A percentile compares a stretch with the other conserved stretches of the same genome.
Conservation (phyloP, 805 yeast genomes). For the Komagataella phaffii region DNA sequence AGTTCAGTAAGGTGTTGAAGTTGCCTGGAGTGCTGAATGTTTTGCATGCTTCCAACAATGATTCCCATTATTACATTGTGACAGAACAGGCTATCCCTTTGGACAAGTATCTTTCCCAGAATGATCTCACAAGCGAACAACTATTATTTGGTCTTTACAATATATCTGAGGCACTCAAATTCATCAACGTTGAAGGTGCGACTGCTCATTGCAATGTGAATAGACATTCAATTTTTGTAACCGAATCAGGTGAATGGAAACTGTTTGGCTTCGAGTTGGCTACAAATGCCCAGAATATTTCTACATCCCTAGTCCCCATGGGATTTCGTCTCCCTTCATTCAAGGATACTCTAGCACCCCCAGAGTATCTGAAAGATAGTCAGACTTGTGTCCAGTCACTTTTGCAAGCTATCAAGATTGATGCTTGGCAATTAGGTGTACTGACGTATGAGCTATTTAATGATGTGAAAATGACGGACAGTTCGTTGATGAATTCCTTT, state of each 20-base stretch:
- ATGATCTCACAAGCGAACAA: constrained; percentile 10
- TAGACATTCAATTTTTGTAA: constrained; percentile 46
- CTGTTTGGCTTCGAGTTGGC: constrained; percentile 70
- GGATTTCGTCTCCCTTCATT: constrained; percentile 13
- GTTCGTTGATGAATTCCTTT: constrained; percentile 4
- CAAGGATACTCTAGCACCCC: constrained; percentile 23
- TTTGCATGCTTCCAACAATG: constrained; percentile 53
- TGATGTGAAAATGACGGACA: constrained; percentile 5
- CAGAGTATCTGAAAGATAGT: constrained; percentile 28
- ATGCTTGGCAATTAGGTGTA: constrained; percentile 51
- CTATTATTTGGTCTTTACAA: constrained; percentile 38
- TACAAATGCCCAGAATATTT: constrained; percentile 33
- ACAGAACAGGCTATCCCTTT: constrained; percentile 58
- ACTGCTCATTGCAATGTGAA: constrained; percentile 56
- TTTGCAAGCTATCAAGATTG: constrained; percentile 32
- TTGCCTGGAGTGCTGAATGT: constrained; percentile 54
- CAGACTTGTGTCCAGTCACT: neutral
- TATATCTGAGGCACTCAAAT: constrained; percentile 40
- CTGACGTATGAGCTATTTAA: constrained; percentile 35
- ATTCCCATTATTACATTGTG: constrained; percentile 40
- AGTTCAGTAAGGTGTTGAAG: constrained; percentile 39
- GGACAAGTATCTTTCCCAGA: constrained; percentile 20
- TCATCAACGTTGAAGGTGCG: constrained; percentile 41
- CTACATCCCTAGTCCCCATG: constrained; percentile 15
- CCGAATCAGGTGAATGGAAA: constrained; percentile 68